Evolutionary conservation across 768 basidiomycete genomes (phyloP), one percentile per base, ranked within the genome.

Genomic region (Galerina marginata): DNA sequence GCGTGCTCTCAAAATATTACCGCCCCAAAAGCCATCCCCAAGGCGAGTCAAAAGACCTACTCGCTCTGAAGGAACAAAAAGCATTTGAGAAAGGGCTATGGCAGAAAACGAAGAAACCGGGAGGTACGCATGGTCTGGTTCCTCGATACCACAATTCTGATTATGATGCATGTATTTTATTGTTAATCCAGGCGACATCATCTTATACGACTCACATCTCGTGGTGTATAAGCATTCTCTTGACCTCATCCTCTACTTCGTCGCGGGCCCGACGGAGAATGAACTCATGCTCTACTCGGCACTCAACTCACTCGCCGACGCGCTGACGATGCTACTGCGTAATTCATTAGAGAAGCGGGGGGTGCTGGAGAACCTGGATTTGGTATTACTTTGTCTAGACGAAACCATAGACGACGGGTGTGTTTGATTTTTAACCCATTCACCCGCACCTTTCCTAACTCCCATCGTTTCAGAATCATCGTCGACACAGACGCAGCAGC

Each of bases 361-460:
- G 9, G 90, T 99, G 44, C 78, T 99, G 53, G 97, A 99, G 79
- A 98, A 95, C 75, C 77, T 99, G 49, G 97, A 99, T 75, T 70
- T 99, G 56, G 93, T 97, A 9, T 74, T 99, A 53, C 78, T 99
- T 23, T 96, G 95, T 68, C 78, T 98, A 52, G 97, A 99, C 75
- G 97, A 99, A 79, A 96, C 95, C 2, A 88, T 99, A 59, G 97
- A 99, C 74, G 95, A 99, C 71, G 97, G 97, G 96, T 98, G 74
- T 67, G 88, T 81, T 1, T 33, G 54, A 25, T 53, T 47, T 29
- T 50, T 49, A 36, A 26, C n/a, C 16, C 14, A 10, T 53, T 47
- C 37, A 10, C 9, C 50, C 14, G 29, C n/a, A 16, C 6, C n/a
- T 10, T 23, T 40, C 7, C 16, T 37, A 20, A 38, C n/a, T 15